Evolutionary conservation across 345 rosid genomes (phyloP), one percentile per base, ranked within the genome.

Genomic region (Eucalyptus caleyi): DNA sequence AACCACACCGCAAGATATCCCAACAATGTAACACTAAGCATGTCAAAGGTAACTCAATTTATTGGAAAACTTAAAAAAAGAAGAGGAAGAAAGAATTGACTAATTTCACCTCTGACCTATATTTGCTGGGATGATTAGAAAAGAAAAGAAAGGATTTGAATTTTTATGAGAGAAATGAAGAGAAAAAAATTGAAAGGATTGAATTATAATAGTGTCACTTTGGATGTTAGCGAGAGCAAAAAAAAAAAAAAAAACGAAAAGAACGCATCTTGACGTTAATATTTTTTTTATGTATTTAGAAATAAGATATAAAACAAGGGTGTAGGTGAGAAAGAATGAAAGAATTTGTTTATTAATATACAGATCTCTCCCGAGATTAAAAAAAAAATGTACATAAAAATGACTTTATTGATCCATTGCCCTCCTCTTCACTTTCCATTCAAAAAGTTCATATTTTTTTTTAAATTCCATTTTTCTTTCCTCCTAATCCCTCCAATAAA

Each of bases 161-260:
- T 10, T 26, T 10, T 59, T 26, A 59, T 1, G n/a, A 11, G 65
- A 59, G 14, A 26, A 56, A 59, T 1, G 2, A 26, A 11, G 3
- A 59, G 2, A 7, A 56, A 56, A 26, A 24, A 59, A 4, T 59
- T 14, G 65, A 59, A 59, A 10, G 27, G 65, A 59, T 59, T 59
- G 65, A 59, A 26, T 59, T 24, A 24, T 59, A 26, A 59, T 24
- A 59, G 6, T 0, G 1, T 7, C 2, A 0, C 0, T 53, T 1
- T 60, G 67, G 67, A 60, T 27, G 4, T 60, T 27, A 60, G 2
- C 0, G 2, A 12, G n/a, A n/a, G n/a, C n/a, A n/a, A n/a, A n/a
- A n/a, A n/a, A 42, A 42, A 40, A 12, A 27, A 6, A 60, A 11
- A 5, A 53, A 16, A 60, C 16, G 32, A 12, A 27, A 27, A 60